Base-by-base conservation (phyloP, 768 basidiomycete species). In the Amanita jacksonii region DNA sequence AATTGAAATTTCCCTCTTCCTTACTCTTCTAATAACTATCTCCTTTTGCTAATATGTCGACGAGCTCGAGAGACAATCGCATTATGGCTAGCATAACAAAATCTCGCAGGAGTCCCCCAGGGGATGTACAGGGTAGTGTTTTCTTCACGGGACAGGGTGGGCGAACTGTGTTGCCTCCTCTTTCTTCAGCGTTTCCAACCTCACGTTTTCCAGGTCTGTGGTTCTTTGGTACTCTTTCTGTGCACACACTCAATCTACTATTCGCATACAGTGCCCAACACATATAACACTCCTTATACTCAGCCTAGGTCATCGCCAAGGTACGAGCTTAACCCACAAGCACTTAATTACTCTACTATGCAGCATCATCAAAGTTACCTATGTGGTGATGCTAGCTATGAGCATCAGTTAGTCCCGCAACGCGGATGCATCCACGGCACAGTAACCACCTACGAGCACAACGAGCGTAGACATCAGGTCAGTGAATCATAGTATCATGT, bases 161-260 rank as follows among this genome's bases (percentile, higher is more conserved):
- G 83, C 80, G 83, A 78, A 77, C 80, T 72, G 75, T 83, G 71
- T 78, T 85, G 65, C 84, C 83, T 80, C 79, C 83, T 78, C 70
- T 85, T 75, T 74, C 77, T 77, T 72, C 79, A 66, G 76, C 77
- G 58, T 81, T 83, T 81, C 81, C 81, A 82, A 79, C 77, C 79
- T 85, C 79, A 81, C 81, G 73, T 78, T 82, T 80, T 81, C 76
- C 83, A 85, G 83, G 83, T 85, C 78, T 75, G 83, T 84, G 73
- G 65, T 64, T 65, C 66, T 72, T 59, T 66, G 69, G 58, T 72
- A 63, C 66, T 73, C 62, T 73, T 62, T 57, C 57, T 58, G 59
- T 62, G 58, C 72, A 68, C 65, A 57, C 65, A 66, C 75, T 79
- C 74, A 79, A 77, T 66, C 64, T 66, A 62, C 61, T 67, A 61